Conservation (phyloP, 2,329 filamentous ascomycete species). For the Eutypella sp. region DNA sequence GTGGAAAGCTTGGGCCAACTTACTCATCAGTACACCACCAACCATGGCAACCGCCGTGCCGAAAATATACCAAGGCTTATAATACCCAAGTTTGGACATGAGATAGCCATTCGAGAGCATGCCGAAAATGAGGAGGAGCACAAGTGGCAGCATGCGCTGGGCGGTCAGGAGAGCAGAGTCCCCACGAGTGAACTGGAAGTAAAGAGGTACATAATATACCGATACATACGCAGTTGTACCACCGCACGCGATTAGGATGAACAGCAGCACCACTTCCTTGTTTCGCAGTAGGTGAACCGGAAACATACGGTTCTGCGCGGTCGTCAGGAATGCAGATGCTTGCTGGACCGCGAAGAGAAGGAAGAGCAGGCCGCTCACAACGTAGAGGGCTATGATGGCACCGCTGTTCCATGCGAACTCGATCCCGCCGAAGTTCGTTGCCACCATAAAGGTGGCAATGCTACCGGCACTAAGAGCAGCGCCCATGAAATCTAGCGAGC, state of each 20-base stretch:
- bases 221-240: neutral
- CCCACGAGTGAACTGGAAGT: constrained; percentile 3
- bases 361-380: constrained; percentile 35
- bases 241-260: neutral
- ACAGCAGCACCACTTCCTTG: neutral
- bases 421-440: constrained; percentile 43
- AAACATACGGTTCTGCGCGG: neutral
- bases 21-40: neutral
- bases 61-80: constrained; percentile 1
- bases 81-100: neutral
- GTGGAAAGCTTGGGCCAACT: neutral
- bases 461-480: constrained; percentile 35
- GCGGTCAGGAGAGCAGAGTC: neutral
- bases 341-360: constrained; percentile 30
- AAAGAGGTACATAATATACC: constrained; percentile 3
- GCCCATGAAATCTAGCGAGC: constrained; percentile 39
- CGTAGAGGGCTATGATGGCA: constrained; percentile 39
- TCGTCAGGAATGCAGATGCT: neutral
- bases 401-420: constrained; percentile 40
- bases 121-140: neutral
- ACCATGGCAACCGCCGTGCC: neutral
- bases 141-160: neutral
- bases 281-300: neutral
- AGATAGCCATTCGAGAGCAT: constrained; percentile 1
- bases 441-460: constrained; percentile 38